Conservation (phyloP, 2,329 filamentous ascomycete genomes). For the Epichloe glyceriae region DNA sequence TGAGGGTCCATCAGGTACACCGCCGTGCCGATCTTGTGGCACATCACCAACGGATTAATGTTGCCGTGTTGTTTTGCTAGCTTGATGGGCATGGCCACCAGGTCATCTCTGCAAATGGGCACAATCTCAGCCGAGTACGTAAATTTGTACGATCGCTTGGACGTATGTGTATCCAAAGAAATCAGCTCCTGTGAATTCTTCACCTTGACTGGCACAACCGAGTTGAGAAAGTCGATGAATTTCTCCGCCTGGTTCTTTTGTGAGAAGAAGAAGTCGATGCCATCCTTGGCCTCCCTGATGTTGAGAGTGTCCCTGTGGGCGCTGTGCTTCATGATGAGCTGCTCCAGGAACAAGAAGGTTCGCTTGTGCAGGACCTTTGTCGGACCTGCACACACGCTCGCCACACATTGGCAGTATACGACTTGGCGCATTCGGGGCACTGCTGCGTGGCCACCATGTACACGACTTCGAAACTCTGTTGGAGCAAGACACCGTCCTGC, state of each 20-base stretch:
- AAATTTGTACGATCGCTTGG: conserved; percentile 88
- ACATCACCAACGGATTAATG: conserved; percentile 75
- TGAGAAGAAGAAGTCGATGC: conserved; percentile 90
- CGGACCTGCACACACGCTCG: conserved; percentile 85
- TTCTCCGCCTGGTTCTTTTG: conserved; percentile 83
- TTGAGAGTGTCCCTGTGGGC: conserved; percentile 92
- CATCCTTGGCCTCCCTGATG: conserved; percentile 93
- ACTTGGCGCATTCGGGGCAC: conserved; percentile 90
- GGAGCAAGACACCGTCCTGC: conserved; percentile 54
- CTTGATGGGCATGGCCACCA: conserved; percentile 85
- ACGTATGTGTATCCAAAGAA: conserved; percentile 83
- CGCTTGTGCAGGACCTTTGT: conserved; percentile 93
- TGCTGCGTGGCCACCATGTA: conserved; percentile 86
- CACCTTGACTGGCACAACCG: conserved; percentile 61
- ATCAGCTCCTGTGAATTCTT: conserved; percentile 80
- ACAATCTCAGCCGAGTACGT: conserved; percentile 80
- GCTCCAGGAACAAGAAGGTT: conserved; percentile 60
- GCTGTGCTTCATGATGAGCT: conserved; percentile 87
- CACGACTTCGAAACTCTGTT: conserved; percentile 91
- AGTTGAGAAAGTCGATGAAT: conserved; percentile 80
- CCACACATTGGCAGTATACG: conserved; percentile 94
- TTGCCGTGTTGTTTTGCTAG: conserved; percentile 80
- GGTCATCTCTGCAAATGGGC: conserved; percentile 92
- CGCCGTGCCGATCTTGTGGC: conserved; percentile 77
- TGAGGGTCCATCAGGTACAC: conserved; percentile 82